These are phyloP conservation scores for Lindgomyces ingoldianus DNA, from an alignment of 495 filamentous ascomycete genomes.

Conservation along the genomic window DNA sequence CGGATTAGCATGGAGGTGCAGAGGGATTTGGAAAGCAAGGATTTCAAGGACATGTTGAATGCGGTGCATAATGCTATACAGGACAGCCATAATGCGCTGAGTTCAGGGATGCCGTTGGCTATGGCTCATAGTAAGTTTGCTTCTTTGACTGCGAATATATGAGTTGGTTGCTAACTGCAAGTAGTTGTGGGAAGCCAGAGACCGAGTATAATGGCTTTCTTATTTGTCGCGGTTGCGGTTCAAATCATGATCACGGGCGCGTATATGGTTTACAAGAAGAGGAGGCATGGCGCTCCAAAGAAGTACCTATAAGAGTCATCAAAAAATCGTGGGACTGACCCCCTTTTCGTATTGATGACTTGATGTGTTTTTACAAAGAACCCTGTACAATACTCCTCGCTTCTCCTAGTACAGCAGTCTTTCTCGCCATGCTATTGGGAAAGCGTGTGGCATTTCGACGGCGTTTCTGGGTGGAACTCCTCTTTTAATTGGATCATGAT, in stretches of 20 bases:
- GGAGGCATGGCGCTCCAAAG: conserved; percentile 75
- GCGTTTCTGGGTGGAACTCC: neutral
- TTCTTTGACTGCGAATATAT: conserved; percentile 26
- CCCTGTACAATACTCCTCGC: neutral
- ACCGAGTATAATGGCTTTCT: conserved; percentile 70
- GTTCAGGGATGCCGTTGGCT: conserved; percentile 57
- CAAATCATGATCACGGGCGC: conserved; percentile 68
- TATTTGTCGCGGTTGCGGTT: conserved; percentile 73
- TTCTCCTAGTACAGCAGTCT: neutral
- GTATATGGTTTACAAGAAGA: conserved; percentile 81
- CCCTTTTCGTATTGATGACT: neutral
- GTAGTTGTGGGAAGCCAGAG: conserved; percentile 60
- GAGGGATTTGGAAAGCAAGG: conserved; percentile 68
- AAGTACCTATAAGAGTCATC: conserved; percentile 71
- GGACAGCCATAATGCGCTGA: conserved; percentile 68
- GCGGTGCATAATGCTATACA: conserved; percentile 71
- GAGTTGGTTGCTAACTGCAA: conserved; percentile 23
- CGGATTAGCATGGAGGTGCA: conserved; percentile 55
- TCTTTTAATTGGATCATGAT: neutral
- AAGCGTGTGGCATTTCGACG: neutral
- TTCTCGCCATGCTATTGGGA: neutral
- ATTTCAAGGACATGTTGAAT: conserved; percentile 69
- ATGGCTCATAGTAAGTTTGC: conserved; percentile 52
- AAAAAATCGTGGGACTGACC: neutral
- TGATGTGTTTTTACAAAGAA: neutral